Evolutionary conservation across 805 yeast species (phyloP), one percentile per base, ranked within the genome.

Genomic region (Candida yuanshanica): DNA sequence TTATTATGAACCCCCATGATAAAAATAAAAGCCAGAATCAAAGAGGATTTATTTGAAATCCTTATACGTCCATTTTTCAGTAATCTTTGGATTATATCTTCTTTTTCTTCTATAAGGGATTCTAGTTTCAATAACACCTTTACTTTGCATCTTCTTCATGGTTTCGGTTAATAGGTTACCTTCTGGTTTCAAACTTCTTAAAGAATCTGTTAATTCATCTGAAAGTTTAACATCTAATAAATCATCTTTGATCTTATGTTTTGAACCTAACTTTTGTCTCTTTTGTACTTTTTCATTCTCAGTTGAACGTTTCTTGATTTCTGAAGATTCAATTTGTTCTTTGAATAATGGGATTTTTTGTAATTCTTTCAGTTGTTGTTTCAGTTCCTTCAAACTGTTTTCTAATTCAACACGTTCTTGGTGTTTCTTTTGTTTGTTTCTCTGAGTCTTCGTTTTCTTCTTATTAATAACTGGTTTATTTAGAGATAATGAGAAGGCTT

Each of bases 51-150:
- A 82, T 65, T 82, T 81, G 58, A 85, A 86, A 65, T 91, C 95
- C 68, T 91, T 91, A 66, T 84, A 86, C 25, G 90, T 75, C 95
- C 95, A 88, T 66, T 90, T 91, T 63, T 91, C 96, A 23, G 95
- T 84, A 47, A 83, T 65, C 70, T 83, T 87, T 44, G 74, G 82
- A 51, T 79, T 72, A 56, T 81, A 83, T 59, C 77, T 81, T 58
- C 83, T 76, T 60, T 69, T 77, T 60, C 77, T 78, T 43, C 76
- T 79, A 31, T 56, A 50, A 11, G 83, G 86, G 27, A 81, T 74
- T 65, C 97, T 78, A 6, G 95, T 71, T 63, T 91, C 99, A 42
- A 93, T 72, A 57, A 82, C 77, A 51, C 99, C 99, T 23, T 81
- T 71, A 47, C 86, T 77, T 66, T 93, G 98, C 48, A 91, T 60